A percentile compares a stretch with the other conserved stretches of the same genome.
These are phyloP conservation scores for Pseudogymnoascus sp. DNA, from an alignment of 2,329 filamentous ascomycete species.

Conservation along the genomic window DNA sequence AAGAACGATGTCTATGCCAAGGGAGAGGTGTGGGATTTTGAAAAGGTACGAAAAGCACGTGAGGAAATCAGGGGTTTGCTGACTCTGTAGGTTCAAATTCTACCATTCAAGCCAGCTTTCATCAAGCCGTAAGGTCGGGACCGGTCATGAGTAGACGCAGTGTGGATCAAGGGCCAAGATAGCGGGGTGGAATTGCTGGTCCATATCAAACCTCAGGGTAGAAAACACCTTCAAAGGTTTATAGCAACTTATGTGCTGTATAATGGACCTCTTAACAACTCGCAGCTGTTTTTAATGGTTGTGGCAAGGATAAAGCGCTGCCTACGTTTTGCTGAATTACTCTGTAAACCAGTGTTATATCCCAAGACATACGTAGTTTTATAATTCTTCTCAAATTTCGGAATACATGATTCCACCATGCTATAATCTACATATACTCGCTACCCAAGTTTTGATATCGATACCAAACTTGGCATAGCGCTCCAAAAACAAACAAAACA, in stretches of 20 bases:
- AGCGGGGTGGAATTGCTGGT: background rate
- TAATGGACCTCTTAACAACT: background rate
- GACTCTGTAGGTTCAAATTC: conserved; percentile 11
- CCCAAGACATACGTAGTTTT: background rate
- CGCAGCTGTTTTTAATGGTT: background rate
- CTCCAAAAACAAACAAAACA: background rate
- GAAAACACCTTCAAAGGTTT: background rate
- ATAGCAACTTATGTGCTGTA: background rate
- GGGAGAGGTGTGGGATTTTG: conserved; percentile 71
- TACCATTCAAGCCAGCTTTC: conserved; percentile 13
- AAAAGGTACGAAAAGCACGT: conserved; percentile 40
- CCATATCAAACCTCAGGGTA: background rate
- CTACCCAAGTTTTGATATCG: background rate
- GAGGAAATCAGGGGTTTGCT: background rate
- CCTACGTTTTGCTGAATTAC: background rate
- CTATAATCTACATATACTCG: background rate
- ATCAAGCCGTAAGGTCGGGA: background rate
- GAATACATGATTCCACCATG: background rate
- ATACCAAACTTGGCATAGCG: background rate
- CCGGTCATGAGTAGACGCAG: background rate
- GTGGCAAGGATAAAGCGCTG: background rate
- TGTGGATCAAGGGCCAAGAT: background rate
- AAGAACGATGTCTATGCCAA: conserved; percentile 64
- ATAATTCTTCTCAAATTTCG: background rate
- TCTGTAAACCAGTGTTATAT: background rate